phyloP scores from a whole-genome alignment of 257 asterid genomes.

The Fraxinus cuspidata region DNA sequence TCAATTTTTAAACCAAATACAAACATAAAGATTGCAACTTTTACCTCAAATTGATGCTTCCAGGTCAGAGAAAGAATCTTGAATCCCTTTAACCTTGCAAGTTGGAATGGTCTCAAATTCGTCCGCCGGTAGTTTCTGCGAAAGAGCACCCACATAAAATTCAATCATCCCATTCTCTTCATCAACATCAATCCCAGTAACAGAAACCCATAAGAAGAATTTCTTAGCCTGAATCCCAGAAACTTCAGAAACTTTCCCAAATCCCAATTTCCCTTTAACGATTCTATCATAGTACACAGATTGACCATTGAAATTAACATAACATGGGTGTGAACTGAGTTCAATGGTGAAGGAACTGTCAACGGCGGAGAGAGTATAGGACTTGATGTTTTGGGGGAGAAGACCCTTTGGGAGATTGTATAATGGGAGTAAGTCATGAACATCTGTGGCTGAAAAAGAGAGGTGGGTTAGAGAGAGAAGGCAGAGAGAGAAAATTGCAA shows the following conservation, averaged over 20 bases:
- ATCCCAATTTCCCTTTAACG: constrained; percentile 57
- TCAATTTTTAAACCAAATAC: neutral
- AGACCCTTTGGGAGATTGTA: constrained; percentile 56
- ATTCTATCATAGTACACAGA: constrained; percentile 51
- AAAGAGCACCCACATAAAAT: constrained; percentile 62
- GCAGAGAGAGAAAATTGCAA: constrained; percentile 30
- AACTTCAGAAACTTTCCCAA: constrained; percentile 57
- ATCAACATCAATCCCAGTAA: constrained; percentile 60
- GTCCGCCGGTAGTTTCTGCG: constrained; percentile 51
- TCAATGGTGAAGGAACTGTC: constrained; percentile 47
- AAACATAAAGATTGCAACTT: neutral
- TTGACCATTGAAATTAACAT: constrained; percentile 57
- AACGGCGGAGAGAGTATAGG: constrained; percentile 39
- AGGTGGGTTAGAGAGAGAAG: constrained; percentile 30
- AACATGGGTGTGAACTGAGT: constrained; percentile 51
- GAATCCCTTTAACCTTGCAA: constrained; percentile 46
- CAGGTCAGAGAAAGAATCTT: constrained; percentile 20
- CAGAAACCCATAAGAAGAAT: constrained; percentile 64
- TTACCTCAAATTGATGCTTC: constrained; percentile 50
- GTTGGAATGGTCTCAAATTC: constrained; percentile 47
- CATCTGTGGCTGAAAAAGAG: constrained; percentile 30
- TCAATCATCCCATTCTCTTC: constrained; percentile 39
- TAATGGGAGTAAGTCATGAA: constrained; percentile 46
- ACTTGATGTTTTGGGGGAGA: constrained; percentile 43
- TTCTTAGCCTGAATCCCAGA: constrained; percentile 74